phyloP scores from a whole-genome alignment of 768 basidiomycete species.

The Suillus bovinus region DNA sequence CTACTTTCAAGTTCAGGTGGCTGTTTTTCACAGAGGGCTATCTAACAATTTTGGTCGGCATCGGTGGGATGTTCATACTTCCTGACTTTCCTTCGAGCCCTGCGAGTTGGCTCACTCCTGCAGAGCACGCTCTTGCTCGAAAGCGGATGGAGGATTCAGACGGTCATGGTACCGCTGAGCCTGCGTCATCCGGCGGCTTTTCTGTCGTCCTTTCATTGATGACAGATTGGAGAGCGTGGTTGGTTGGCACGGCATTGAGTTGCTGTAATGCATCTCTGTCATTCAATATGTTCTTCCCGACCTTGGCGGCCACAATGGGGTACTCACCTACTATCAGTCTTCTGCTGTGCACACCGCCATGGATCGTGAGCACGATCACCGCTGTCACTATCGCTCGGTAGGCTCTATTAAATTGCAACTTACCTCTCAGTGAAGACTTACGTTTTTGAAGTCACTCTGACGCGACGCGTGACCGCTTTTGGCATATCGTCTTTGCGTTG shows the following conservation, averaged over 20 bases:
- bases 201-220: conserved; percentile 56
- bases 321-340: conserved; percentile 59
- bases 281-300: conserved; percentile 79
- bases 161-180: conserved; percentile 49
- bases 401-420: neutral
- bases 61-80: conserved; percentile 57
- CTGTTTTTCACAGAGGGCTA: conserved; percentile 66
- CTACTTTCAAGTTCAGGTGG: conserved; percentile 57
- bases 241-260: conserved; percentile 62
- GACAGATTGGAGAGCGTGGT: conserved; percentile 80
- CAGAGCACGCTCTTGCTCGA: conserved; percentile 53
- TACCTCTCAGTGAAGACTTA: conserved; percentile 2
- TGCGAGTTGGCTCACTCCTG: conserved; percentile 52
- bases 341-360: conserved; percentile 75
- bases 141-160: conserved; percentile 54
- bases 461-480: conserved; percentile 62
- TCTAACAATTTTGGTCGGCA: conserved; percentile 49
- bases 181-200: conserved; percentile 33
- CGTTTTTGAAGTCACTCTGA: conserved; percentile 60
- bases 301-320: conserved; percentile 68
- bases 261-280: conserved; percentile 54
- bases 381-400: conserved; percentile 26
- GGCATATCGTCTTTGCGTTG: conserved; percentile 57
- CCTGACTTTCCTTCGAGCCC: conserved; percentile 69
- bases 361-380: conserved; percentile 28